Conservation (phyloP, 202 grass and related monocot species). For the Zizania palustris region DNA sequence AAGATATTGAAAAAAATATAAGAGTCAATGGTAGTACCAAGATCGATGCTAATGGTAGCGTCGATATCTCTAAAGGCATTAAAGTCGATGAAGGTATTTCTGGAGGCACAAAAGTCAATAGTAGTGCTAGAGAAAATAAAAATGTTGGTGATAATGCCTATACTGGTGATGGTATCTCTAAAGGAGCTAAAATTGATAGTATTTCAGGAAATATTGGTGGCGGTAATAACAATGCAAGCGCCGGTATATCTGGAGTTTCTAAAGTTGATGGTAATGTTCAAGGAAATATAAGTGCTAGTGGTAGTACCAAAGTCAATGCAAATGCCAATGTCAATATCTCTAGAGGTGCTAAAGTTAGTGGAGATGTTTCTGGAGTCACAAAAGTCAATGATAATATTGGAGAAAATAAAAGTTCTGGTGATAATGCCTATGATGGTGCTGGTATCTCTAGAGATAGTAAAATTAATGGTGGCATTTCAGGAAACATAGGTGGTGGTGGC, state of each 20-base stretch:
- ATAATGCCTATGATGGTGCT: too few species aligned
- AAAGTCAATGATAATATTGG: neutral
- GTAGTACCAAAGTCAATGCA: neutral
- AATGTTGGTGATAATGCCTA: neutral
- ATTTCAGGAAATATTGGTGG: neutral
- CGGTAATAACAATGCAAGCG: neutral
- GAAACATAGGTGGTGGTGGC: too few species aligned
- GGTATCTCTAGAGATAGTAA: neutral
- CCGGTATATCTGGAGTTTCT: neutral
- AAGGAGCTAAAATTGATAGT: neutral
- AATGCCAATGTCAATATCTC: too few species aligned
- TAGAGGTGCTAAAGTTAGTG: neutral
- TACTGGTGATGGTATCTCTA: neutral
- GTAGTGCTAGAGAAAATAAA: too few species aligned
- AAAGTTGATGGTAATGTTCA: neutral
- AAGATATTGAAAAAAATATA: neutral
- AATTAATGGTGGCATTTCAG: too few species aligned
- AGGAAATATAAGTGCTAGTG: neutral
- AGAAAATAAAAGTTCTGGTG: neutral
- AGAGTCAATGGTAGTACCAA: neutral
- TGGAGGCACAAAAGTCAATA: neutral
- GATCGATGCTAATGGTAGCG: neutral
- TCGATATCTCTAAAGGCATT: neutral
- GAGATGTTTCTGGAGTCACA: neutral
- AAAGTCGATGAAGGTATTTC: neutral